These are phyloP conservation scores for Penicillium sp. DNA, from an alignment of 2,329 filamentous ascomycete species.

Conservation along the genomic window DNA sequence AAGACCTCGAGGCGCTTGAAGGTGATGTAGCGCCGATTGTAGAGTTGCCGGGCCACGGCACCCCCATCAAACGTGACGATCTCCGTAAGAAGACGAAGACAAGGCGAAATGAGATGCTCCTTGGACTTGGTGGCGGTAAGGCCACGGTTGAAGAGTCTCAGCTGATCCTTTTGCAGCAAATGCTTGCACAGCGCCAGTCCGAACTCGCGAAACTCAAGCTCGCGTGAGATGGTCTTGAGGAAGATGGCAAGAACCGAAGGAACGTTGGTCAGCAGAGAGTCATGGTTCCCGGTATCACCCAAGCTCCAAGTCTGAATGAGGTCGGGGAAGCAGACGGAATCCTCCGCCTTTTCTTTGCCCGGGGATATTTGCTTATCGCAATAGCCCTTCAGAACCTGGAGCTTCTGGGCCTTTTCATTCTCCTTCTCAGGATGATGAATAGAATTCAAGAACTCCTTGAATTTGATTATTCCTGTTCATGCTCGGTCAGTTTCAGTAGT, in stretches of 20 bases:
- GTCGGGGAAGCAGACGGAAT: conserved; percentile 65
- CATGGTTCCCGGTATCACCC: conserved; percentile 72
- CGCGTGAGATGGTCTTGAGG: conserved; percentile 68
- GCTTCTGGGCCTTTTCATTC: conserved; percentile 35
- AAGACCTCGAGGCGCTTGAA: conserved; percentile 77
- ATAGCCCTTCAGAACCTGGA: conserved; percentile 44
- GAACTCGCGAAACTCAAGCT: conserved; percentile 67
- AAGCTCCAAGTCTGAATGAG: conserved; percentile 85
- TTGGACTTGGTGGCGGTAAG: conserved; percentile 75
- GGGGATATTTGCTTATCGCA: conserved; percentile 51
- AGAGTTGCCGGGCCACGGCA: conserved; percentile 68
- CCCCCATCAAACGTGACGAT: conserved; percentile 83
- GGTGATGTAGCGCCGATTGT: conserved; percentile 70
- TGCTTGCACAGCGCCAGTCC: conserved; percentile 76
- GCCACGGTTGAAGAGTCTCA: conserved; percentile 73
- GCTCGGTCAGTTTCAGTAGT: conserved; percentile 2
- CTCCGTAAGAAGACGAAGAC: conserved; percentile 77
- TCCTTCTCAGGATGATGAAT: conserved; percentile 36
- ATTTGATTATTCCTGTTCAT: conserved; percentile 38
- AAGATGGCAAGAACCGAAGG: conserved; percentile 76
- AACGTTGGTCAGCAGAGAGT: conserved; percentile 72
- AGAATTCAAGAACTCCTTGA: conserved; percentile 43
- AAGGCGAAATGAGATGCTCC: conserved; percentile 83
- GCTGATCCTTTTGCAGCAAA: conserved; percentile 71
- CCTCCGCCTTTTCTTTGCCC: conserved; percentile 48